A percentile compares a stretch with the other conserved stretches of the same genome.
Evolutionary conservation across 805 yeast species (phyloP).

Genomic region (Tetrapisispora iriomotensis): DNA sequence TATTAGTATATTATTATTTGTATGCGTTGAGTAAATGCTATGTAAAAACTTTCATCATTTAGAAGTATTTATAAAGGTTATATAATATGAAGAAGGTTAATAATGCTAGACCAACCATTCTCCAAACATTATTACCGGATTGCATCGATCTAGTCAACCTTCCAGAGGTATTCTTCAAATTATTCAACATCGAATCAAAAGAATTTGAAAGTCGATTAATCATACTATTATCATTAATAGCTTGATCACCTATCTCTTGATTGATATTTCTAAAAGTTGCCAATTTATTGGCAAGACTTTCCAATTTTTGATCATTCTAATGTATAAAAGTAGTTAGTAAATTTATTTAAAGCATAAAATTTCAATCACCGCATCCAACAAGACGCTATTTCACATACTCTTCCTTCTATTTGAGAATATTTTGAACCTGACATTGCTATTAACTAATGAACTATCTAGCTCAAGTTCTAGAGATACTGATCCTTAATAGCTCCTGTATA

Average conservation of each 20-base stretch:
- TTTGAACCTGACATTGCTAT: constrained; percentile 24
- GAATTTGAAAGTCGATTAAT: constrained; percentile 39
- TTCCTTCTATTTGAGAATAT: constrained; percentile 25
- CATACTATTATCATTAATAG: constrained; percentile 41
- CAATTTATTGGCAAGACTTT: constrained; percentile 54
- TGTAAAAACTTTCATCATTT: no score
- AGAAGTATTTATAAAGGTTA: constrained; percentile 41
- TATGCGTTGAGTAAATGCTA: no score
- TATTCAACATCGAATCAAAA: constrained; percentile 39
- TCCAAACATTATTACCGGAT: constrained; percentile 50
- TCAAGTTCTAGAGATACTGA: neutral
- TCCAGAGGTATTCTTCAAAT: constrained; percentile 42
- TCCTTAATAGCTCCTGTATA: no score
- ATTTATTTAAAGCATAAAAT: no score
- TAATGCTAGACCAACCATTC: constrained; percentile 50
- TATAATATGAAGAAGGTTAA: constrained; percentile 46
- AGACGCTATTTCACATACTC: constrained; percentile 13
- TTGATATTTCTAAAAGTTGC: constrained; percentile 56
- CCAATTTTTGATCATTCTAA: constrained; percentile 54
- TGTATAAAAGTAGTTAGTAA: constrained; percentile 1
- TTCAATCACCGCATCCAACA: neutral
- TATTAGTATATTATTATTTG: no score
- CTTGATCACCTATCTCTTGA: constrained; percentile 56
- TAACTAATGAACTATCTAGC: neutral
- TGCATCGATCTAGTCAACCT: constrained; percentile 46